Conservation (phyloP, 306 rosid species). For the Gillenia trifoliata region DNA sequence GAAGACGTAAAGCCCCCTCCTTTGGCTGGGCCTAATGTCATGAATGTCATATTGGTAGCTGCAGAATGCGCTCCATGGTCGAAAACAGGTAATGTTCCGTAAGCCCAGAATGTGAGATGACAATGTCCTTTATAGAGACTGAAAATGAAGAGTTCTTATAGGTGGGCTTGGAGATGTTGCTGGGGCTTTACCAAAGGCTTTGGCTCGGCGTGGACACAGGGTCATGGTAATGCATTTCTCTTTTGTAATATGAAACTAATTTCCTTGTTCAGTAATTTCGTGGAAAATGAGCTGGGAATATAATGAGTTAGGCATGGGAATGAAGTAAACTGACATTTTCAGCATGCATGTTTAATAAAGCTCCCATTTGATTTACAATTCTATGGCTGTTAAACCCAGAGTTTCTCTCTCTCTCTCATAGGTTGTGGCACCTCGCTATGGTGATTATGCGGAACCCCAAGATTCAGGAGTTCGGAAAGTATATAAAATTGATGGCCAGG, state of each 20-base stretch:
- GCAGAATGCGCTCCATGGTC: constrained; percentile 94
- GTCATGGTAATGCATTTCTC: constrained; percentile 68
- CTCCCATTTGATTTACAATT: neutral
- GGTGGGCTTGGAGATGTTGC: constrained; percentile 99
- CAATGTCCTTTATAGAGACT: constrained; percentile 9
- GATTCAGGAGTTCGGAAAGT: constrained; percentile 56
- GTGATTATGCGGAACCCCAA: constrained; percentile 55
- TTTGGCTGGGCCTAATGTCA: constrained; percentile 81
- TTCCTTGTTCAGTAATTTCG: neutral
- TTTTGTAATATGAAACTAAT: constrained; percentile 3
- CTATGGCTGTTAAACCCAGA: neutral
- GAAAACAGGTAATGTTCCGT: constrained; percentile 64
- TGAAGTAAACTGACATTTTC: neutral
- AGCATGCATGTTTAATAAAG: neutral
- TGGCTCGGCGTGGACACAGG: constrained; percentile 99
- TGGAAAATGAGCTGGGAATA: neutral
- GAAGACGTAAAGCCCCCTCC: constrained; percentile 54
- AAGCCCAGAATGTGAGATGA: constrained; percentile 9
- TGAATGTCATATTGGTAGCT: constrained; percentile 80
- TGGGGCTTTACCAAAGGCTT: constrained; percentile 93
- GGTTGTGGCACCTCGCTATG: constrained; percentile 81
- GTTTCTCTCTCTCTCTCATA: constrained; percentile 29
- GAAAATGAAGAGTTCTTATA: constrained; percentile 35
- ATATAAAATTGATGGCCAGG: constrained; percentile 81
- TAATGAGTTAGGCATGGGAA: neutral